Conservation (phyloP, 202 grass and related monocot species). For the Tripidium arundinaceum region DNA sequence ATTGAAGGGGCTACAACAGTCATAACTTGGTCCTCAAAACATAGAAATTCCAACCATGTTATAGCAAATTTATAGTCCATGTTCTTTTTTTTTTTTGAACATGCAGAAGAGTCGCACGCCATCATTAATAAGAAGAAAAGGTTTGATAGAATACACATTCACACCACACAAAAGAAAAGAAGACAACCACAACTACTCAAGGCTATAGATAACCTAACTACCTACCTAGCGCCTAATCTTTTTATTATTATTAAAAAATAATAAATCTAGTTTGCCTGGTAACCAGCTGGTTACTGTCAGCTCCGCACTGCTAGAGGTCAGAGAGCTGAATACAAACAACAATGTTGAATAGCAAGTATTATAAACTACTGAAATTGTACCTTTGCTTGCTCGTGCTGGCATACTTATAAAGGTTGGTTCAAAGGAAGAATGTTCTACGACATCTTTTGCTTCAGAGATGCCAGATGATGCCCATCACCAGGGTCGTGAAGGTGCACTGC, state of each 20-base stretch:
- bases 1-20: neutral
- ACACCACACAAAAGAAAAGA: neutral
- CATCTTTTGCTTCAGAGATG: slow-evolving; percentile 32
- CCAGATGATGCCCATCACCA: slow-evolving; percentile 20
- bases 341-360: neutral
- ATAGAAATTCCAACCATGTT: slow-evolving; percentile 5
- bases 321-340: slow-evolving; percentile 3
- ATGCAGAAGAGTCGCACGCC: neutral
- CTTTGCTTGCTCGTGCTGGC: slow-evolving; percentile 57
- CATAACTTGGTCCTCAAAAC: slow-evolving; percentile 6
- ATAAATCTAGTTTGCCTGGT: slow-evolving; percentile 4
- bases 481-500: slow-evolving; percentile 45
- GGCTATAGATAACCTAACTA: neutral
- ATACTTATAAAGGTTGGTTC: slow-evolving; percentile 41
- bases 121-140: neutral
- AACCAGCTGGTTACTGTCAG: neutral
- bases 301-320: neutral
- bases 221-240: neutral
- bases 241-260: neutral
- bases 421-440: slow-evolving; percentile 8
- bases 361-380: slow-evolving; percentile 58
- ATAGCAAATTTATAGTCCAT: slow-evolving; percentile 12
- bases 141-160: neutral
- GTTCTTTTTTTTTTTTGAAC: neutral
- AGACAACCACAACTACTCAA: neutral